Conservation (phyloP, 805 yeast species). For the Nakazawaea ambrosiae region DNA sequence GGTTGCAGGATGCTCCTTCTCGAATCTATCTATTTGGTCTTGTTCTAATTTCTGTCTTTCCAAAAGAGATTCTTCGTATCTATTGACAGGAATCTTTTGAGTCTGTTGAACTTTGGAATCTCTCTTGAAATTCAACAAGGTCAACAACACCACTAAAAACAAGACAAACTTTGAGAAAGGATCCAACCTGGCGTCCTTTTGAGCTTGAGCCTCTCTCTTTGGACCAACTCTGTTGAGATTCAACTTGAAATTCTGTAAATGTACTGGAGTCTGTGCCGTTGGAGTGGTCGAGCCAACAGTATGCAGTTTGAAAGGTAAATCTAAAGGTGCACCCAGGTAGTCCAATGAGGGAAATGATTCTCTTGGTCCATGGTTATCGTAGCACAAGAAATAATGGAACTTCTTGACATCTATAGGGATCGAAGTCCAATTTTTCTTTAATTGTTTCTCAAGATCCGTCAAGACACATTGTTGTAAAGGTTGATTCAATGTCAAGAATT, state of each 20-base stretch:
- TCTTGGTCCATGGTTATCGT: conserved; percentile 69
- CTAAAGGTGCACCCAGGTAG: conserved; percentile 42
- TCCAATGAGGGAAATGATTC: conserved; percentile 43
- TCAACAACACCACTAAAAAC: conserved; percentile 38
- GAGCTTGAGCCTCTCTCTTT: conserved; percentile 34
- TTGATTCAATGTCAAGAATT: conserved; percentile 31
- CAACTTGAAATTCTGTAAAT: conserved; percentile 28
- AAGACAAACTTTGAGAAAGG: conserved; percentile 49
- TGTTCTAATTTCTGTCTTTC: conserved; percentile 15
- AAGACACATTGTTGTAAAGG: conserved; percentile 53
- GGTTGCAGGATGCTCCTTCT: too few species aligned
- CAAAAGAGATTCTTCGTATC: conserved; percentile 12
- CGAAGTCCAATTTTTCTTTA: conserved; percentile 49
- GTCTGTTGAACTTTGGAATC: conserved; percentile 34
- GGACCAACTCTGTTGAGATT: conserved; percentile 31
- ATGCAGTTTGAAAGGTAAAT: conserved; percentile 51
- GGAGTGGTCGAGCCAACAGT: conserved; percentile 21
- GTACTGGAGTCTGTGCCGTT: conserved; percentile 17
- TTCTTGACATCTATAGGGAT: conserved; percentile 43
- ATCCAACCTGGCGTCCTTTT: conserved; percentile 48
- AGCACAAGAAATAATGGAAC: conserved; percentile 53
- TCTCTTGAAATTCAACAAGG: conserved; percentile 44
- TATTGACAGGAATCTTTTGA: conserved; percentile 25
- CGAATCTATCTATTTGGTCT: too few species aligned
- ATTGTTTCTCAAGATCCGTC: conserved; percentile 32